Evolutionary conservation across 164 flowering plant genomes (phyloP), one percentile per base, ranked within the genome.

Genomic region (Liriodendron chinense): DNA sequence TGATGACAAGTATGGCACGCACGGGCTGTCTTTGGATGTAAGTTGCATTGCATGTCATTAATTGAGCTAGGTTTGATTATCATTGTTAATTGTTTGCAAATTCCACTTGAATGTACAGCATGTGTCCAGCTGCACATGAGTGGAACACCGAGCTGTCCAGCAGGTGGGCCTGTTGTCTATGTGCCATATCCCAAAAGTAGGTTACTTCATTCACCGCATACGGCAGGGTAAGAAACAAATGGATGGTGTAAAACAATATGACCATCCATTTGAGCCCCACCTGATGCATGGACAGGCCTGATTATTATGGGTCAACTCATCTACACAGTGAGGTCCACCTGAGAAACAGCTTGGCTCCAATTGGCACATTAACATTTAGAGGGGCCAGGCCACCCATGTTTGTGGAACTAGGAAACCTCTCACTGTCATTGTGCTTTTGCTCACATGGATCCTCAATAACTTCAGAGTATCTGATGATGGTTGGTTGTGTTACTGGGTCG

Each of bases 1-100:
- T 97, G 99, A 96, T 80, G 97, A 94, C 89, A 94, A 91, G 82
- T 94, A 94, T 82, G 99, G 98, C 80, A 94, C 97, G 1, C 97
- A 90, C 77, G 91, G 98, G 79, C 91, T 96, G 57, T 89, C 97
- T 53, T 74, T 95, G 9, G 98, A 96, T 79, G 99, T 96, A 90
- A 92, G 98, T 84, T 82, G 73, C 76, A 76, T 75, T 79, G 76
- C 79, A 78, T 79, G 80, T 82, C 77, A 75, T 78, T 82, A 47
- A 80, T 78, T 65, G 79, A 74, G 65, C 82, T 82, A 84, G 82
- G 80, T 77, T 80, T 50, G 59, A 66, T 70, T 50, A 56, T 72
- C 79, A 66, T 66, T 12, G 20, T 18, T 26, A 66, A 66, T 24
- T 12, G 59, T 53, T 53, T 10, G 59, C 59, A 53, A 53, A 53